Evolutionary conservation across 352 stramenopile species (phyloP).

Genomic region (Aphanomyces euteiches): DNA sequence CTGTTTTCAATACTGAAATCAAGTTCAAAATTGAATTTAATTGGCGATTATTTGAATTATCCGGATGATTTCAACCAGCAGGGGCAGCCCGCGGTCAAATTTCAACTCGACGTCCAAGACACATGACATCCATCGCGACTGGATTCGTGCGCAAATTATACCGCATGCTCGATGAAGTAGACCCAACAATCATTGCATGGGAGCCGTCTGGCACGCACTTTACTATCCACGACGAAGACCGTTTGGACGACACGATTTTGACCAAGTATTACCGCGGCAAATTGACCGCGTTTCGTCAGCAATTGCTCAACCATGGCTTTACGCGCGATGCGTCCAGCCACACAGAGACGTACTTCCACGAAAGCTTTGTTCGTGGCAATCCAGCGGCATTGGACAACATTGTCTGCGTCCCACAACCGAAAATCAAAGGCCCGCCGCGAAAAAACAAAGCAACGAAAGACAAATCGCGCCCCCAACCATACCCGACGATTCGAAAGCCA

Average conservation of each 20-base stretch:
- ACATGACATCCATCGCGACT: slow-evolving; percentile 50
- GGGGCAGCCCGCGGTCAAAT: background rate
- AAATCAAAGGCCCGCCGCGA: slow-evolving; percentile 36
- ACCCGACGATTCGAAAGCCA: background rate
- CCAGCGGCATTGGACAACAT: slow-evolving; percentile 57
- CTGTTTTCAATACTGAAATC: background rate
- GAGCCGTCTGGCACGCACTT: slow-evolving; percentile 54
- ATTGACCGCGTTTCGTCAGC: slow-evolving; percentile 67
- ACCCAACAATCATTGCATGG: slow-evolving; percentile 55
- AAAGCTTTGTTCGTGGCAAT: slow-evolving; percentile 50
- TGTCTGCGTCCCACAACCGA: slow-evolving; percentile 44
- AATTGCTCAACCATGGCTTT: slow-evolving; percentile 73
- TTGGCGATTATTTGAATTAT: too few relatives aligned
- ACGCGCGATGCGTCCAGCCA: slow-evolving; percentile 57
- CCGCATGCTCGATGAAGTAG: slow-evolving; percentile 73
- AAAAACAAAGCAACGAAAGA: slow-evolving; percentile 19
- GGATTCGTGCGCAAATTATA: slow-evolving; percentile 82
- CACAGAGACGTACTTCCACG: slow-evolving; percentile 52
- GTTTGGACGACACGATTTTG: slow-evolving; percentile 55
- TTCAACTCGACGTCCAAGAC: slow-evolving; percentile 29
- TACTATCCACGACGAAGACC: slow-evolving; percentile 57
- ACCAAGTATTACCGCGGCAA: slow-evolving; percentile 66
- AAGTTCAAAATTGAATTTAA: background rate
- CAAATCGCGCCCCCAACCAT: background rate
- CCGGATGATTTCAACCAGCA: background rate